Evolutionary conservation across 441 rosid species (phyloP).

Genomic region (Populus hybrid): DNA sequence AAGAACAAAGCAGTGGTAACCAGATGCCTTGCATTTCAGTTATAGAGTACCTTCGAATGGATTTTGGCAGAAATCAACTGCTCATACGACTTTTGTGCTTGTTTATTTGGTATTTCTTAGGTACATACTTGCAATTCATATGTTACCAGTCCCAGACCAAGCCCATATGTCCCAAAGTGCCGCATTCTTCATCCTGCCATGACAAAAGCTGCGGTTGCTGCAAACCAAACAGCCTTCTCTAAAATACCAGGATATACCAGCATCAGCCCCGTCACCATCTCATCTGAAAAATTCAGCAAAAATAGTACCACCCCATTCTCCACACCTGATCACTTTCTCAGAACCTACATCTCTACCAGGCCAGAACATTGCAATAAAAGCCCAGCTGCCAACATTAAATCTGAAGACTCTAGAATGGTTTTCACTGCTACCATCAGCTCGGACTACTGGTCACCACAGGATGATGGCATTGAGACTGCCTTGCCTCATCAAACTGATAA

Average conservation of each 20-base stretch:
- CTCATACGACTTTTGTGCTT: background rate
- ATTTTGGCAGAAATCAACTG: background rate
- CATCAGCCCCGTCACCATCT: conserved; percentile 2
- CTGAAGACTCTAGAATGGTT: conserved; percentile 4
- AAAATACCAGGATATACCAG: conserved; percentile 2
- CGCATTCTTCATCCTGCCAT: conserved; percentile 18
- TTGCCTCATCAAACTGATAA: conserved; percentile 26
- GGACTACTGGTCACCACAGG: conserved; percentile 43
- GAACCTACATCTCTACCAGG: background rate
- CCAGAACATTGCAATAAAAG: background rate
- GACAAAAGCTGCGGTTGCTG: conserved; percentile 14
- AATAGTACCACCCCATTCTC: conserved; percentile 5
- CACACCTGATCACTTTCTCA: background rate
- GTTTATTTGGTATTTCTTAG: conserved; percentile 17
- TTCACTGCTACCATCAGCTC: background rate
- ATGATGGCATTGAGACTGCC: conserved; percentile 44
- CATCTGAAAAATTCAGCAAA: conserved; percentile 18
- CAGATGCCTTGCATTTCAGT: background rate
- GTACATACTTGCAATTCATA: conserved; percentile 25
- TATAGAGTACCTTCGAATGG: background rate
- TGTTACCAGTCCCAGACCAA: conserved; percentile 11
- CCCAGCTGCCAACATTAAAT: background rate
- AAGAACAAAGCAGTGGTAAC: conserved; percentile 38
- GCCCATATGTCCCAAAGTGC: conserved; percentile 24
- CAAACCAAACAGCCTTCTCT: conserved; percentile 16